Evolutionary conservation across 345 rosid genomes (phyloP).

Genomic region (Brassica cretica): DNA sequence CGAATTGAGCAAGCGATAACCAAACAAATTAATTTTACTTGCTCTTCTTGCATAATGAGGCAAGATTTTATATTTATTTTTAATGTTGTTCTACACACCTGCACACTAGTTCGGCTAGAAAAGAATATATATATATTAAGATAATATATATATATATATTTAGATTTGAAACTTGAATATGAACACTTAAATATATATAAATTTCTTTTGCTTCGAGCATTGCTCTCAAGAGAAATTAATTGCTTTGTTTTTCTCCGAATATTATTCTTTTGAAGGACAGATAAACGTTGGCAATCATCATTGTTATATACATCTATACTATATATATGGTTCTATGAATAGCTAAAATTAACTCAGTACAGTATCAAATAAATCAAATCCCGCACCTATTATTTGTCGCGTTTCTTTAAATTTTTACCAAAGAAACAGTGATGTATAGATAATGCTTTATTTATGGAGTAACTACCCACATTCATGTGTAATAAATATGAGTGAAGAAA

Average conservation of each 20-base stretch:
- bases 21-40: constrained; percentile 11
- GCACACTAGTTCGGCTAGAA: not conserved
- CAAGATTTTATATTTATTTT: not conserved
- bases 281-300: not conserved
- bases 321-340: not conserved
- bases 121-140: not conserved
- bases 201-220: not conserved
- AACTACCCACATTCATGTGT: constrained; percentile 35
- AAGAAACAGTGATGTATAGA: constrained; percentile 29
- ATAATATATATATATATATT: not conserved
- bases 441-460: constrained; percentile 30
- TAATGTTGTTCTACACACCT: not conserved
- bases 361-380: not conserved
- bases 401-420: constrained; percentile 23
- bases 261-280: not conserved
- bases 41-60: not conserved
- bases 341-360: not conserved
- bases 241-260: not conserved
- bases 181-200: not conserved
- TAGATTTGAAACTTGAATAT: constrained; percentile 4
- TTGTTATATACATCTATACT: not conserved
- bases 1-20: constrained; percentile 18
- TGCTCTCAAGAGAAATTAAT: not conserved
- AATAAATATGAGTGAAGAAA: constrained; percentile 31
- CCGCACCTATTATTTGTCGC: constrained; percentile 24